A percentile compares a stretch with the other conserved stretches of the same genome.
Conservation (phyloP, 345 rosid genomes). For the Brassica juncea region DNA sequence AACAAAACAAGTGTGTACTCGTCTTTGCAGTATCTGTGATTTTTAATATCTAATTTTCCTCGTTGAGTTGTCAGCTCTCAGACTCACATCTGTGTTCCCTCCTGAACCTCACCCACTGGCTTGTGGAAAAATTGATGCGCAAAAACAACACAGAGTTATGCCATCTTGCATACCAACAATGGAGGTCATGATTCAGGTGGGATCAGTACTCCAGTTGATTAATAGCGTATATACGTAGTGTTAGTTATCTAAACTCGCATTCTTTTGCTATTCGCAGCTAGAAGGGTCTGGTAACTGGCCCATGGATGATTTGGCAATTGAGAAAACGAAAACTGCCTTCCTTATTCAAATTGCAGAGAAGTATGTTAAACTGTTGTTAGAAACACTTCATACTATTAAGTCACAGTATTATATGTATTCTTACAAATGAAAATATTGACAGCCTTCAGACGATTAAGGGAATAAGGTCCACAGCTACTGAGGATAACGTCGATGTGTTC, state of each 20-base stretch:
- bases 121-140: conserved; percentile 43
- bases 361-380: conserved; percentile 43
- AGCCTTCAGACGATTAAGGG: conserved; percentile 74
- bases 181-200: conserved; percentile 93
- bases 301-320: conserved; percentile 75
- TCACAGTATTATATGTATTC: conserved; percentile 20
- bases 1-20: background rate
- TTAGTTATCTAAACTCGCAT: background rate
- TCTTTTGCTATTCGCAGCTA: conserved; percentile 53
- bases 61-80: conserved; percentile 64
- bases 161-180: conserved; percentile 72
- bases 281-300: conserved; percentile 99
- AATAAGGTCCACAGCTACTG: conserved; percentile 67
- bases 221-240: background rate
- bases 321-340: conserved; percentile 88
- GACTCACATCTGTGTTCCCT: conserved; percentile 86
- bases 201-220: conserved; percentile 20
- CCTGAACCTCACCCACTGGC: conserved; percentile 90
- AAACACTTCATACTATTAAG: conserved; percentile 10
- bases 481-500: conserved; percentile 74
- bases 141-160: conserved; percentile 50
- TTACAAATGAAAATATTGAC: conserved; percentile 34
- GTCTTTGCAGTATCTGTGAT: conserved; percentile 12
- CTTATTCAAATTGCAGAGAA: conserved; percentile 91
- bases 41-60: conserved; percentile 8